A percentile compares a stretch with the other conserved stretches of the same genome.
Conservation (phyloP, 805 yeast species). For the Zygosaccharomyces kombuchaensis region DNA sequence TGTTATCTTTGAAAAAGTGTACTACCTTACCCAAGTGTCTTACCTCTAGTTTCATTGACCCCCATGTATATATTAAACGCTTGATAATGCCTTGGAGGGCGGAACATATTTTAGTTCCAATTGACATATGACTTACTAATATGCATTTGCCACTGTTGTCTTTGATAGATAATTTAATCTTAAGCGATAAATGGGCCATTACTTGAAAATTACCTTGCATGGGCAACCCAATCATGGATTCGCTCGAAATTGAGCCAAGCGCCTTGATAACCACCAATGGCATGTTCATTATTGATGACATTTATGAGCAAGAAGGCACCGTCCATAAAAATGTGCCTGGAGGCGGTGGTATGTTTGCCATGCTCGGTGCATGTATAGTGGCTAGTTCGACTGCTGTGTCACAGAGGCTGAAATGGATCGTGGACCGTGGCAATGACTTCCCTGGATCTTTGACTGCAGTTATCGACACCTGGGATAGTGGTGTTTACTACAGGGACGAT, state of each 20-base stretch:
- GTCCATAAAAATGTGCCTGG: slow-evolving; percentile 59
- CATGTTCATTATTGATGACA: slow-evolving; percentile 87
- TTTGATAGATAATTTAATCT: neutral
- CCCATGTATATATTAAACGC: too few relatives aligned
- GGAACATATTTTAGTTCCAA: too few relatives aligned
- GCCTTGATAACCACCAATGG: slow-evolving; percentile 64
- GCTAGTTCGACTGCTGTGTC: slow-evolving; percentile 36
- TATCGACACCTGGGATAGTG: slow-evolving; percentile 59
- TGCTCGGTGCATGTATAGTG: slow-evolving; percentile 65
- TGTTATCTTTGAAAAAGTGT: neutral
- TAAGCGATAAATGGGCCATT: neutral
- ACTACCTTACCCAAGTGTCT: neutral
- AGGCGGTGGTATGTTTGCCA: slow-evolving; percentile 85
- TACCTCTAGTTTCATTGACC: too few relatives aligned
- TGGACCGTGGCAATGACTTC: slow-evolving; percentile 79
- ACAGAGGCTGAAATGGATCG: slow-evolving; percentile 53
- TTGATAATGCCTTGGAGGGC: neutral
- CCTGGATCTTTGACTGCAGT: slow-evolving; percentile 45
- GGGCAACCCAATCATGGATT: neutral
- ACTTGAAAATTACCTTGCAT: neutral
- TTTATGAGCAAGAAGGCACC: slow-evolving; percentile 37
- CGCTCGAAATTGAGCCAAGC: neutral
- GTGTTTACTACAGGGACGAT: slow-evolving; percentile 52
- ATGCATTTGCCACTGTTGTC: neutral
- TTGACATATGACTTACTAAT: too few relatives aligned